phyloP scores from a whole-genome alignment of 2,329 filamentous ascomycete species.

The Colletotrichum plurivorum region DNA sequence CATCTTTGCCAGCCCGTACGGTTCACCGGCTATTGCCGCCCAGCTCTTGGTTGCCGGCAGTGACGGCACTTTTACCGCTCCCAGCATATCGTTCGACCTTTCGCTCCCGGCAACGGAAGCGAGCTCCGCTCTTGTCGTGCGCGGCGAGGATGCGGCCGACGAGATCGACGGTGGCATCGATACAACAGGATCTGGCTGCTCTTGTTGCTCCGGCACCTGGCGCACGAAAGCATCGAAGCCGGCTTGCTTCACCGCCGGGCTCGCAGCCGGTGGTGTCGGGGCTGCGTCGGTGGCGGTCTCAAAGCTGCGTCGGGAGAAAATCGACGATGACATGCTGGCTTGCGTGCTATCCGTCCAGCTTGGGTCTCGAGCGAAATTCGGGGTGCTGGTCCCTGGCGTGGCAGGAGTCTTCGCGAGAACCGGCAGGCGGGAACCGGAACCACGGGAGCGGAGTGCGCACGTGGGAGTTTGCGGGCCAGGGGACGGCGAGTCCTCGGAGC shows the following conservation, averaged over 20 bases:
- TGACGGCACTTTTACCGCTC: constrained; percentile 47
- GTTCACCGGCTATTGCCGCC: constrained; percentile 54
- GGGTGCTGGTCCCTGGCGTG: constrained; percentile 55
- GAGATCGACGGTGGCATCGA: constrained; percentile 46
- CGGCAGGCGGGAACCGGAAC: constrained; percentile 56
- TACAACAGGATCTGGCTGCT: constrained; percentile 42
- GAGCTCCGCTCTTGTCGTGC: constrained; percentile 37
- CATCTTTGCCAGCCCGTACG: constrained; percentile 30
- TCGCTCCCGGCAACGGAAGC: constrained; percentile 27
- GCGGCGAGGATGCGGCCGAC: constrained; percentile 50
- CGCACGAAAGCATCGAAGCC: constrained; percentile 17
- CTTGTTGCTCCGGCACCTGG: constrained; percentile 25
- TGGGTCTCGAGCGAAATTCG: constrained; percentile 51
- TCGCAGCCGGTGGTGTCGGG: constrained; percentile 48
- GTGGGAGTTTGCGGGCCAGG: constrained; percentile 44
- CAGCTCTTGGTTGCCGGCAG: constrained; percentile 55
- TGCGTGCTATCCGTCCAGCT: constrained; percentile 56
- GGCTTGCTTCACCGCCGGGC: constrained; percentile 46
- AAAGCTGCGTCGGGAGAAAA: constrained; percentile 55
- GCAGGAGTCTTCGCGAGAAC: constrained; percentile 46
- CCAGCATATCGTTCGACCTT: constrained; percentile 22
- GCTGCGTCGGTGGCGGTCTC: constrained; percentile 46
- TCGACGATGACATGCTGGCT: constrained; percentile 56
- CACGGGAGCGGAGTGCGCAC: constrained; percentile 51
- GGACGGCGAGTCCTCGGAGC: constrained; percentile 40